Base-by-base conservation (phyloP, 495 filamentous ascomycete species). In the Rhizodiscina lignyota region DNA sequence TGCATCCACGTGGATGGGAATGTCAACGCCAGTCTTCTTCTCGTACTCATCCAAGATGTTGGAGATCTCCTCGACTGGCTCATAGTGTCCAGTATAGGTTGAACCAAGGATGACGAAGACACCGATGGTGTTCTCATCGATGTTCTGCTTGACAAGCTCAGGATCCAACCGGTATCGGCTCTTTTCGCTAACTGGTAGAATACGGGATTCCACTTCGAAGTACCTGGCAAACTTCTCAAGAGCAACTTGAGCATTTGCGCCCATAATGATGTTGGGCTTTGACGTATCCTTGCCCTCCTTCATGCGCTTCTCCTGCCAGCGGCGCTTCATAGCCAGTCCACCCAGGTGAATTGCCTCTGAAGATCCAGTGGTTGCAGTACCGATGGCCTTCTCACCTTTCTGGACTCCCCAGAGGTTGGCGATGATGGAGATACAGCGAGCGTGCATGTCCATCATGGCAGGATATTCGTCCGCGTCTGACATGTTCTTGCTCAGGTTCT, bases 61-160 rank as follows among this genome's bases (percentile, higher is more conserved):
- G 6, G 67, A 67, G 4, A 83, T 61, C 47, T 77, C 66, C 42
- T 80, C 70, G 1, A 83, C 78, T 0, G 78, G 79, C 55, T 84
- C 77, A 40, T 70, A 83, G 40, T 83, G 78, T 0, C 79, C 78
- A 0, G 79, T 83, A 37, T 83, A 83, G 0, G 79, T 84, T 35
- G 63, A 71, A 10, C 79, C 79, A 19, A 83, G 41, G 32, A 82
- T 84, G 2, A 77, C 72, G 50, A 83, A 84, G 3, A 84, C 55
- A 4, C 79, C 79, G 43, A 83, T 83, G 0, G 79, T 83, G 36
- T 84, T 82, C 51, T 83, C 77, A 42, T 83, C 77, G 22, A 83
- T 59, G 32, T 71, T 80, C 41, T 80, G 44, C 39, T 60, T 64
- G 2, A 83, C 70, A 24, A 72, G 47, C 8, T 72, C 60, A 1